Evolutionary conservation across 2,329 filamentous ascomycete species (phyloP), one percentile per base, ranked within the genome.

Genomic region (Capronia coronata): DNA sequence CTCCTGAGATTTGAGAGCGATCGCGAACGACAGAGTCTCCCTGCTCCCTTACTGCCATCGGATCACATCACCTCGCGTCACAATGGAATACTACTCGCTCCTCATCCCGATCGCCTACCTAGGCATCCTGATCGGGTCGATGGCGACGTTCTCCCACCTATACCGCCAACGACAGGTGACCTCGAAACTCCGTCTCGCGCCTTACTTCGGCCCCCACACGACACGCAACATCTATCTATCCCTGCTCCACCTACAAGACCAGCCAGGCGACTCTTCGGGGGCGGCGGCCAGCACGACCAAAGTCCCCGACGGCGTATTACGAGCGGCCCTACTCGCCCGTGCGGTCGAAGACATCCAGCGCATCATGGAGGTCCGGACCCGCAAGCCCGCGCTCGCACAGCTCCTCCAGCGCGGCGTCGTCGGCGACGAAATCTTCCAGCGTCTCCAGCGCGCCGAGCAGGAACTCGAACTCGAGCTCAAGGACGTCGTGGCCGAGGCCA

Each of bases 391-490:
- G 6, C 81, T 94, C 64, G 84, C 85, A 64, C 79, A 83, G 19
- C 73, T 98, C 59, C 70, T 97, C 61, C 88, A 94, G 70, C 78
- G 88, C 56, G 93, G 93, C 42, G 94, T 88, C 63, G 89, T 98
- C 1, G 91, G 93, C 11, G 93, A 98, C 66, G 93, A 98, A 68
- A 71, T 98, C 60, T 95, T 89, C 86, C 87, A 96, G 73, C 78
- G 91, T 32, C 95, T 97, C 68, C 71, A 83, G 69, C 79, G 88
- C 43, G 93, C 91, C 0, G 93, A 98, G 78, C 90, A 94, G 73
- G 93, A 98, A 71, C 94, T 97, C 75, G 90, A 98, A 71, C 87
- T 89, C 59, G 93, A 98, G 71, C 76, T 98, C 54, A 81, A 87
- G 62, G 93, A 98, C 69, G 91, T 97, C 19, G 89, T 97, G 27